phyloP scores from a whole-genome alignment of 2,329 filamentous ascomycete genomes.

The Juglanconis juglandina region DNA sequence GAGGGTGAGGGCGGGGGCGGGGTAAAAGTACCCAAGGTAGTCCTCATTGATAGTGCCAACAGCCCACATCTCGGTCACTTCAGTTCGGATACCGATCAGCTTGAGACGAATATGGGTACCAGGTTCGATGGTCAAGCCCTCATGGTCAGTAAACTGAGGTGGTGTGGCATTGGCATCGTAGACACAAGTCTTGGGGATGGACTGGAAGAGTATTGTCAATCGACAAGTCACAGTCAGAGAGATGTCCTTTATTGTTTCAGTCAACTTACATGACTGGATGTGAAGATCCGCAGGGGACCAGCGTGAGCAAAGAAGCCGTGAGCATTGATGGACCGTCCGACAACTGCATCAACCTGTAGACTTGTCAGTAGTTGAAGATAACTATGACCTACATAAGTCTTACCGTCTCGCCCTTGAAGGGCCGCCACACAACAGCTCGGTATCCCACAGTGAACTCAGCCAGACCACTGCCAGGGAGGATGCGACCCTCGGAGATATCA shows the following conservation, averaged over 20 bases:
- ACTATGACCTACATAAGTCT: constrained; percentile 29
- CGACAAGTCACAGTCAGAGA: not conserved
- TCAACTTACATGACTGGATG: constrained; percentile 71
- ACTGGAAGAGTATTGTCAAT: constrained; percentile 46
- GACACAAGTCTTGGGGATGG: constrained; percentile 88
- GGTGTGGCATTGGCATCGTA: constrained; percentile 95
- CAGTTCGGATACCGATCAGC: constrained; percentile 87
- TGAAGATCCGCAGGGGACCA: constrained; percentile 74
- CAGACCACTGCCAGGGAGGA: constrained; percentile 84
- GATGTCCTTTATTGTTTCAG: not conserved
- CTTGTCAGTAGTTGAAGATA: constrained; percentile 10
- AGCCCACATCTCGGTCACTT: constrained; percentile 92
- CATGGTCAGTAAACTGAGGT: constrained; percentile 94
- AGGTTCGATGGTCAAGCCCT: constrained; percentile 88
- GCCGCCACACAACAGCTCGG: constrained; percentile 93
- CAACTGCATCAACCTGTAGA: constrained; percentile 82
- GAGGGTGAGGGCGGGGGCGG: not conserved
- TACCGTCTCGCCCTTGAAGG: constrained; percentile 97
- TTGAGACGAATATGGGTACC: constrained; percentile 92
- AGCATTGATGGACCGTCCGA: constrained; percentile 77
- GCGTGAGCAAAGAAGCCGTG: constrained; percentile 88
- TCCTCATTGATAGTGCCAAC: constrained; percentile 95
- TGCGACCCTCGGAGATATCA: constrained; percentile 88
- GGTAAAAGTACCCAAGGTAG: constrained; percentile 56
- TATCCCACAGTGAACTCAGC: constrained; percentile 95